Base-by-base conservation (phyloP, 331 rosid genomes). In the Arachis monticola region DNA sequence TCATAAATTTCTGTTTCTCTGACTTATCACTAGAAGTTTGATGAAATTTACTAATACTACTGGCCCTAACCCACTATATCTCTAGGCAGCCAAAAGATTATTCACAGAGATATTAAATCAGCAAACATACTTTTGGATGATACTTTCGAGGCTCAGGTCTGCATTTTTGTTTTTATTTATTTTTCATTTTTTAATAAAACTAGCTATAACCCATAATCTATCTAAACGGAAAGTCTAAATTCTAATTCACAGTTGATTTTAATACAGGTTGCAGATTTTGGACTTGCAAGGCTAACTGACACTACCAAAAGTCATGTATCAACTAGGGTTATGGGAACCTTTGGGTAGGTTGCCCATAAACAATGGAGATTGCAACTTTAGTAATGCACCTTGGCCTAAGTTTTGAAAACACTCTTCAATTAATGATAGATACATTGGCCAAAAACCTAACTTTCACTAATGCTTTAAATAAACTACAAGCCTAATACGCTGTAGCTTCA, bases 251-350 rank as follows among this genome's bases (percentile, higher is more conserved):
- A 46, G 31, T 70, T 58, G 53, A 17, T 81, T 82, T 63, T 22
- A n/a, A 7, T 42, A 58, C 90, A 94, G 99, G 99, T 95, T 81
- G 89, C 99, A 32, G 99, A 95, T 69, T 95, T 95, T 80, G 99
- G 99, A 79, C 99, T 95, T 55, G 99, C 99, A 5, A 92, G 85
- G 80, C 87, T 89, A 50, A 68, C 93, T 0, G 92, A 88, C 48
- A 88, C 88, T 81, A 75, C 84, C 27, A 51, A 82, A 41, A 92
- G 90, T 53, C 97, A 92, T 81, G 97, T 95, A 63, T 90, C 99
- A 60, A 95, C 99, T 31, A 86, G 99, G 69, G 97, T 95, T 70
- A 86, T 95, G 96, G 99, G 99, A 12, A 92, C 99, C 83, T 95
- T 95, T 60, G 99, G 99, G 99, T 95, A 81, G 55, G 89, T 70